These are phyloP conservation scores for Rhypophila decipiens DNA, from an alignment of 495 filamentous ascomycete genomes.

Conservation along the genomic window DNA sequence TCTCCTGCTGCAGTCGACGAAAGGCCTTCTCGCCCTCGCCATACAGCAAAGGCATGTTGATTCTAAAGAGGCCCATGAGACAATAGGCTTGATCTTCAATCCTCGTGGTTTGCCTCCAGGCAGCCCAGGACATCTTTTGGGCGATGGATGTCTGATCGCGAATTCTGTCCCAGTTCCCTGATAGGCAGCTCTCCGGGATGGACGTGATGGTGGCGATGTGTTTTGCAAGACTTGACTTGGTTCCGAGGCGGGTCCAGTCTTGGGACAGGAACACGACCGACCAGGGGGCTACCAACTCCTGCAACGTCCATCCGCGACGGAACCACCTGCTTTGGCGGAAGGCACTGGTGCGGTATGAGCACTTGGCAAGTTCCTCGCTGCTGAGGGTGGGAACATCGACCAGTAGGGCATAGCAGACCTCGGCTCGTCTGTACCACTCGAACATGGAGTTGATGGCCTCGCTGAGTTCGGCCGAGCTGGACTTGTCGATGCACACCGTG, in stretches of 20 bases:
- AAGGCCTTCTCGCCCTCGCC: slow-evolving; percentile 11
- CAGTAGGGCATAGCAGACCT: slow-evolving; percentile 32
- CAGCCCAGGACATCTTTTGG: slow-evolving; percentile 7
- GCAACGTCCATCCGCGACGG: slow-evolving; percentile 31
- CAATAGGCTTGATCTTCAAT: slow-evolving; percentile 13
- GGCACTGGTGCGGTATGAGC: not conserved
- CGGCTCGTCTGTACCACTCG: slow-evolving; percentile 25
- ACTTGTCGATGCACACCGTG: slow-evolving; percentile 36
- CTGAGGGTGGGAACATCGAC: slow-evolving; percentile 14
- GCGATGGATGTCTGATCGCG: not conserved
- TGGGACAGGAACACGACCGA: slow-evolving; percentile 23
- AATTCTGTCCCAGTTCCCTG: not conserved
- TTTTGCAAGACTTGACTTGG: not conserved
- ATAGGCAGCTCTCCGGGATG: not conserved
- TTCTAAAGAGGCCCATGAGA: slow-evolving; percentile 11
- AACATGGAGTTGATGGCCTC: slow-evolving; percentile 38
- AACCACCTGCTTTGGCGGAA: slow-evolving; percentile 28
- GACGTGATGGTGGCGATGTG: not conserved
- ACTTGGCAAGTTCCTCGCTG: not conserved
- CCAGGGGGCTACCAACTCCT: slow-evolving; percentile 31
- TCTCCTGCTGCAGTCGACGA: slow-evolving; percentile 12
- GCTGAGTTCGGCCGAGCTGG: slow-evolving; percentile 29
- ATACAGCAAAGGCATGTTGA: slow-evolving; percentile 14
- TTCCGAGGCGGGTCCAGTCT: slow-evolving; percentile 13
- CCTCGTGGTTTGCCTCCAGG: slow-evolving; percentile 2